Conservation (phyloP, 164 flowering plant species). For the Brasenia schreberi region DNA sequence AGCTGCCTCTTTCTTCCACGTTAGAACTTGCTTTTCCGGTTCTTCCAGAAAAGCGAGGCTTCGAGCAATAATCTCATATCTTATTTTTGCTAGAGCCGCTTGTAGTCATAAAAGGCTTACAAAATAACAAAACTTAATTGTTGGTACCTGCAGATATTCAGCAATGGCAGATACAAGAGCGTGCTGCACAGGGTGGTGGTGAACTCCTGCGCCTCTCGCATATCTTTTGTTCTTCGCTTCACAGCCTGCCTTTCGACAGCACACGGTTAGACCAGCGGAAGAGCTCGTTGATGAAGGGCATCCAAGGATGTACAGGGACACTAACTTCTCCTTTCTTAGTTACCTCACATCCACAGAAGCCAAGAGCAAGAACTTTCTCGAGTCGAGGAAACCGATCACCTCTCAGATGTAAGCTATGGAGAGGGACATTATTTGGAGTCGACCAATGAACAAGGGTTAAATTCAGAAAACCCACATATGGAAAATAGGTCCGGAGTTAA, state of each 20-base stretch:
- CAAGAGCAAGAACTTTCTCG: constrained; percentile 54
- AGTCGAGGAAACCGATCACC: constrained; percentile 40
- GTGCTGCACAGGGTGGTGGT: constrained; percentile 63
- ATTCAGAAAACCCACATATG: too few relatives aligned
- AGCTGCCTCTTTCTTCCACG: not conserved
- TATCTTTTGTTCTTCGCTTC: constrained; percentile 77
- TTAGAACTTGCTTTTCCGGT: not conserved
- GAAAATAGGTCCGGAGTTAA: too few relatives aligned
- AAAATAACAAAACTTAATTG: not conserved
- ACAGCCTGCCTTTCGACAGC: constrained; percentile 35
- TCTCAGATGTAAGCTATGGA: not conserved
- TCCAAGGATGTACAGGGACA: constrained; percentile 57
- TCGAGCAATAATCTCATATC: too few relatives aligned
- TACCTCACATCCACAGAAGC: constrained; percentile 49
- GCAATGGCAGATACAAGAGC: constrained; percentile 88
- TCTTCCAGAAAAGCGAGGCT: too few relatives aligned
- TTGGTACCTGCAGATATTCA: constrained; percentile 43
- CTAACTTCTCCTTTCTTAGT: constrained; percentile 50
- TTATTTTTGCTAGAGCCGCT: not conserved
- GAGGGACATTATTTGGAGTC: too few relatives aligned
- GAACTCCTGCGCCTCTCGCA: constrained; percentile 34
- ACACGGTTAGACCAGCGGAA: constrained; percentile 36
- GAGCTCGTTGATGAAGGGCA: constrained; percentile 37
- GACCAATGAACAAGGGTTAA: too few relatives aligned
- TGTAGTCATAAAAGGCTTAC: not conserved